phyloP scores from a whole-genome alignment of 2,329 filamentous ascomycete genomes.

The Neofusicoccum kwambonambiense region DNA sequence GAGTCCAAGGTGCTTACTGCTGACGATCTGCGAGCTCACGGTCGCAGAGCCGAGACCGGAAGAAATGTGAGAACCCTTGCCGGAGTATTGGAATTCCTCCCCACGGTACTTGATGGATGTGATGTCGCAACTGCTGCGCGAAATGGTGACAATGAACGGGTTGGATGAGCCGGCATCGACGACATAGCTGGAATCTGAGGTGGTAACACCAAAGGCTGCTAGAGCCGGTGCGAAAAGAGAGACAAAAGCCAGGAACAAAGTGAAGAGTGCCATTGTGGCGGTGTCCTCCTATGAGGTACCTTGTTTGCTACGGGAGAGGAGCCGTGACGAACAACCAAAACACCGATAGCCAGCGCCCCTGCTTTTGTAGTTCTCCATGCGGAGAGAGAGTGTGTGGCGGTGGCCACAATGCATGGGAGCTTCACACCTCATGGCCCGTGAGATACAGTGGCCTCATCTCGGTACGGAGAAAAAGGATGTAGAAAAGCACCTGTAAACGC shows the following conservation, averaged over 20 bases:
- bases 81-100: constrained; percentile 57
- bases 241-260: constrained; percentile 32
- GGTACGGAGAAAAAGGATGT: constrained; percentile 13
- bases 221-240: constrained; percentile 22
- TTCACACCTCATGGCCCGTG: constrained; percentile 3
- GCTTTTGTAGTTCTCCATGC: constrained; percentile 3
- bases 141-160: constrained; percentile 33
- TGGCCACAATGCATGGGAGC: not conserved
- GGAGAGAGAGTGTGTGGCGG: not conserved
- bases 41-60: constrained; percentile 60
- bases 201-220: constrained; percentile 38
- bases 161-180: constrained; percentile 36
- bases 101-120: constrained; percentile 62
- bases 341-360: not conserved
- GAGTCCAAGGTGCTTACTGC: constrained; percentile 25
- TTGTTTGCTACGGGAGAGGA: not conserved
- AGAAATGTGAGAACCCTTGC: constrained; percentile 54
- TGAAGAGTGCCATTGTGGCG: constrained; percentile 17
- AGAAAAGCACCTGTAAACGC: not conserved
- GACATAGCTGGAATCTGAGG: constrained; percentile 29
- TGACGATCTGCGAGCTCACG: constrained; percentile 46
- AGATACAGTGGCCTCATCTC: constrained; percentile 5
- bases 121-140: constrained; percentile 58
- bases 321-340: not conserved
- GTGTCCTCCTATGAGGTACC: not conserved